Percentiles rank a stretch among this genome's conserved stretches.
phyloP scores from a whole-genome alignment of 2,329 filamentous ascomycete genomes.

The Fusarium equiseti region DNA sequence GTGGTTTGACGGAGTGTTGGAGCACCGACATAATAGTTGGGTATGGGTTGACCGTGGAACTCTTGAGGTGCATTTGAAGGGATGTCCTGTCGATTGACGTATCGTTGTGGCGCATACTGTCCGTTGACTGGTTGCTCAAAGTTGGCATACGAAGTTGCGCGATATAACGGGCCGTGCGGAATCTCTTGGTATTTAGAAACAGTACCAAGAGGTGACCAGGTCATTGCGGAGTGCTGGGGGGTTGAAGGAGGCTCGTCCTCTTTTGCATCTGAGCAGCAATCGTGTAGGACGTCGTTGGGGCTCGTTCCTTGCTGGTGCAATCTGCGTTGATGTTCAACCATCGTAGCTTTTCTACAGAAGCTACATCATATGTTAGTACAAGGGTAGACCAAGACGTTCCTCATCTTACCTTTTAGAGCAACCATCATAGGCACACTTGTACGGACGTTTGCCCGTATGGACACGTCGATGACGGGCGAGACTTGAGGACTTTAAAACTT shows the following conservation, averaged over 20 bases:
- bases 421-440: slow-evolving; percentile 70
- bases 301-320: slow-evolving; percentile 70
- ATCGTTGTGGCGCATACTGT: slow-evolving; percentile 55
- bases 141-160: slow-evolving; percentile 66
- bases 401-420: slow-evolving; percentile 69
- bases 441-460: slow-evolving; percentile 75
- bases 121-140: slow-evolving; percentile 63
- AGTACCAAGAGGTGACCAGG: slow-evolving; percentile 63
- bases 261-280: slow-evolving; percentile 67
- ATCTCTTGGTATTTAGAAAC: slow-evolving; percentile 53
- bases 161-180: slow-evolving; percentile 58
- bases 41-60: slow-evolving; percentile 57
- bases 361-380: slow-evolving; percentile 54
- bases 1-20: slow-evolving; percentile 63
- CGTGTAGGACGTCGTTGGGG: slow-evolving; percentile 63
- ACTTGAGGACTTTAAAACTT: slow-evolving; percentile 69
- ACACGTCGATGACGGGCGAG: slow-evolving; percentile 74
- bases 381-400: background rate
- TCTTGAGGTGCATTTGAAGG: slow-evolving; percentile 57
- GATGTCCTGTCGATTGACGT: slow-evolving; percentile 62
- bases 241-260: slow-evolving; percentile 70
- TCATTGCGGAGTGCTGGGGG: slow-evolving; percentile 64
- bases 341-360: slow-evolving; percentile 78
- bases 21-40: slow-evolving; percentile 58
- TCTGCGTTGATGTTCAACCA: slow-evolving; percentile 74